These are phyloP conservation scores for Saccharomycopsis capsularis DNA, from an alignment of 805 yeast species.

Conservation along the genomic window DNA sequence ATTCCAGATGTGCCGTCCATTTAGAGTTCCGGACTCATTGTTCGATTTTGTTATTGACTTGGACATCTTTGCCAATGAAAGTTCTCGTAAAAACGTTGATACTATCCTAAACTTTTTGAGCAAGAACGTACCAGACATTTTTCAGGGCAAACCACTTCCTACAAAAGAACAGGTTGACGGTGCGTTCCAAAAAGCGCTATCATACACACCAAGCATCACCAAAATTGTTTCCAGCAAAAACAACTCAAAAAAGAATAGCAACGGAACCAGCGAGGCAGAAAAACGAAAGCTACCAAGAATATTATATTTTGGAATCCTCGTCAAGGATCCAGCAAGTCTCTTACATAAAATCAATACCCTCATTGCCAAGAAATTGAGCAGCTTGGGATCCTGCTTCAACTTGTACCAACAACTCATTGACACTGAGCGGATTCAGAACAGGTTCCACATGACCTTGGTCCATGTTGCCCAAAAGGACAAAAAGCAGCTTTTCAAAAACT, in stretches of 20 bases:
- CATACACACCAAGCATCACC: slow-evolving; percentile 49
- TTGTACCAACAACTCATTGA: slow-evolving; percentile 25
- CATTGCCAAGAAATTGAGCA: neutral
- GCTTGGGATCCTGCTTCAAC: neutral
- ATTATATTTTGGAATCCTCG: slow-evolving; percentile 14
- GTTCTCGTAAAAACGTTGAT: slow-evolving; percentile 45
- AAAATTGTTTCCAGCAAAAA: slow-evolving; percentile 26
- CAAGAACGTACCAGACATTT: slow-evolving; percentile 37
- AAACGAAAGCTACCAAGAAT: neutral
- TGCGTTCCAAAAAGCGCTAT: slow-evolving; percentile 49
- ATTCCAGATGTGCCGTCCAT: slow-evolving; percentile 51
- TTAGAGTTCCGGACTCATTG: slow-evolving; percentile 49
- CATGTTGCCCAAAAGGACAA: slow-evolving; percentile 34
- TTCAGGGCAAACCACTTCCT: slow-evolving; percentile 30
- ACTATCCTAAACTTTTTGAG: slow-evolving; percentile 30
- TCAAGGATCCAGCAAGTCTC: neutral
- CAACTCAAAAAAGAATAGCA: neutral
- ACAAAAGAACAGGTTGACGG: slow-evolving; percentile 33
- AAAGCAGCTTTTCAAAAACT: neutral
- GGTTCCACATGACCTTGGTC: slow-evolving; percentile 63
- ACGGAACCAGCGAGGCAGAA: slow-evolving; percentile 1
- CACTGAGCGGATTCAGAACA: slow-evolving; percentile 37
- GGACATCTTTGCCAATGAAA: slow-evolving; percentile 33
- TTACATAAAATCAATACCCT: neutral
- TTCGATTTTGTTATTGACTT: slow-evolving; percentile 66